These are phyloP conservation scores for Ceratobasidium sp. DNA, from an alignment of 1,284 basidiomycete genomes.

Conservation along the genomic window DNA sequence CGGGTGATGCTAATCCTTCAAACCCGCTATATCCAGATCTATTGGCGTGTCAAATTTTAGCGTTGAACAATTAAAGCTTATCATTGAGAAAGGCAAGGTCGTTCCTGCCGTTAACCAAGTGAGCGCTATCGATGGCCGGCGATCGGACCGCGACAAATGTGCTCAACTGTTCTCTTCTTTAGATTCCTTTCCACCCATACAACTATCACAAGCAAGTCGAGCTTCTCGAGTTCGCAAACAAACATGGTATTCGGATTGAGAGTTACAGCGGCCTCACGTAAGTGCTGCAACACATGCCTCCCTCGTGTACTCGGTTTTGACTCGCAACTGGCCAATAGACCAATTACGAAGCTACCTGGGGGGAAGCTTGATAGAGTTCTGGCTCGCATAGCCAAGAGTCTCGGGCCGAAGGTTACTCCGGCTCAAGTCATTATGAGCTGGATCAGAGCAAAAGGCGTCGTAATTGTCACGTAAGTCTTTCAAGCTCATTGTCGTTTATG, in stretches of 20 bases:
- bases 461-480: constrained; percentile 71
- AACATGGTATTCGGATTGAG: constrained; percentile 72
- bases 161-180: not conserved
- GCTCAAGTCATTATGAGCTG: constrained; percentile 77
- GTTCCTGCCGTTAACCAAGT: constrained; percentile 79
- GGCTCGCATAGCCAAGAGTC: constrained; percentile 63
- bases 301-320: not conserved
- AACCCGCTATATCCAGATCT: not conserved
- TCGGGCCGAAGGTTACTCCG: constrained; percentile 60
- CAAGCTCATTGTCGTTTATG: not conserved
- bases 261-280: constrained; percentile 75
- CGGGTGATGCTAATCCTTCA: not conserved
- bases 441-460: constrained; percentile 71
- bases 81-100: constrained; percentile 66
- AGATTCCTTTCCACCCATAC: constrained; percentile 77
- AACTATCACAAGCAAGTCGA: constrained; percentile 66
- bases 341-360: constrained; percentile 68
- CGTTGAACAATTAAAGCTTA: constrained; percentile 63
- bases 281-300: not conserved
- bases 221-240: constrained; percentile 65
- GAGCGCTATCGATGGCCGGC: constrained; percentile 26
- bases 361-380: constrained; percentile 75
- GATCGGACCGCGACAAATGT: too few relatives aligned
- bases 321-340: constrained; percentile 55
- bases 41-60: constrained; percentile 81